Evolutionary conservation across 2,329 filamentous ascomycete species (phyloP).

Genomic region (Sporothrix pallida): DNA sequence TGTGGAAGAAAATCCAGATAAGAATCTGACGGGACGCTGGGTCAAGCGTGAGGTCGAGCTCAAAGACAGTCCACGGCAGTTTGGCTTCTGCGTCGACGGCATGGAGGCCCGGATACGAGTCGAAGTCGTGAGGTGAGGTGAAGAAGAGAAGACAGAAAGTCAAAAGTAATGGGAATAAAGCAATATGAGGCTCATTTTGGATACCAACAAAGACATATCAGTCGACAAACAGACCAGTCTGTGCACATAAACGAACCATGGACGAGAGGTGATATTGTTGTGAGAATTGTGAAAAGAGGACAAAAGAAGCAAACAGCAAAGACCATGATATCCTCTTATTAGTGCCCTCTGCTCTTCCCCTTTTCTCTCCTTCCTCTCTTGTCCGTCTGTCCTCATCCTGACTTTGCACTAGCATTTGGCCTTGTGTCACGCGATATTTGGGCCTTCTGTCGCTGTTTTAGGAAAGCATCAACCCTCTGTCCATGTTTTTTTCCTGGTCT

Average conservation of each 20-base stretch:
- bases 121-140: conserved; percentile 50
- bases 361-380: not conserved
- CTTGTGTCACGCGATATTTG: not conserved
- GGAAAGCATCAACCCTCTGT: not conserved
- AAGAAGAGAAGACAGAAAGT: not conserved
- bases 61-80: conserved; percentile 75
- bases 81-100: conserved; percentile 84
- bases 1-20: not conserved
- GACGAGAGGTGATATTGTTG: not conserved
- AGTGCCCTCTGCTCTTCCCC: not conserved
- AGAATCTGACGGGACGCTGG: conserved; percentile 59
- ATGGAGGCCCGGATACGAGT: conserved; percentile 73
- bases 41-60: conserved; percentile 81
- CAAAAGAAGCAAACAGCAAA: not conserved
- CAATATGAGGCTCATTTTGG: no score
- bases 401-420: not conserved
- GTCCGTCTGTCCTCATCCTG: not conserved
- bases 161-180: no score
- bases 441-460: not conserved
- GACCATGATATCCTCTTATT: not conserved
- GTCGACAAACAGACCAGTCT: not conserved
- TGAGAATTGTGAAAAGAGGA: not conserved
- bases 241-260: conserved; percentile 3
- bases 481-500: not conserved
- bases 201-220: not conserved